Evolutionary conservation across 2,329 filamentous ascomycete genomes (phyloP), one percentile per base, ranked within the genome.

Genomic region (Curvularia eragrostidis): DNA sequence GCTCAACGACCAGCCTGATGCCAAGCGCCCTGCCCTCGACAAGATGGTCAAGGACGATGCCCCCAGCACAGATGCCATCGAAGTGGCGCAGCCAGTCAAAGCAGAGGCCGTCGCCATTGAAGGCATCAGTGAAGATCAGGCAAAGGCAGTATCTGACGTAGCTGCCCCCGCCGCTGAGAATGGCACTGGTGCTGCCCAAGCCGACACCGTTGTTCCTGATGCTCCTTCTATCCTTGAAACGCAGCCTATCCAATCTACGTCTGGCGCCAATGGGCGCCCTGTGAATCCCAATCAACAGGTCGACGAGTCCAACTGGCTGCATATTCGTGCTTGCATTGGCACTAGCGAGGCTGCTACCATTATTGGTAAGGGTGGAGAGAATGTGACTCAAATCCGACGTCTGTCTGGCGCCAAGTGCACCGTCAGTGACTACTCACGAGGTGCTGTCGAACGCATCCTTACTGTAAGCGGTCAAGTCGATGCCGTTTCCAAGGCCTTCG

Each of bases 301-400:
- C 69, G 95, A 99, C 74, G 95, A 99, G 82, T 93, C 91, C 47
- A 89, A 89, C 46, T 99, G 95, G 94, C 93, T 99, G 67, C 95
- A 99, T 77, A 91, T 99, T 70, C 91, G 95, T 68, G 92, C 95
- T 54, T 93, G 97, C 71, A 99, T 99, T 71, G 96, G 94, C 51
- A 99, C 94, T 78, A 92, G 93, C 44, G 95, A 99, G 79, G 95
- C 95, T 67, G 95, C 95, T 38, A 99, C 95, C 48, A 92, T 97
- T 66, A 99, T 99, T 79, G 95, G 95, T 75, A 99, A 99, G 81
- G 94, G 93, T 63, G 95, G 95, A 75, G 95, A 99, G 83, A 99
- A 99, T 74, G 95, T 99, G 47, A 96, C 93, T 67, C 92, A 96
- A 80, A 98, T 99, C 74, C 89, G 95, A 67, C 92, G 91, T 76